A percentile compares a stretch with the other conserved stretches of the same genome.
phyloP scores from a whole-genome alignment of 257 asterid genomes.

The Petrea volubilis region DNA sequence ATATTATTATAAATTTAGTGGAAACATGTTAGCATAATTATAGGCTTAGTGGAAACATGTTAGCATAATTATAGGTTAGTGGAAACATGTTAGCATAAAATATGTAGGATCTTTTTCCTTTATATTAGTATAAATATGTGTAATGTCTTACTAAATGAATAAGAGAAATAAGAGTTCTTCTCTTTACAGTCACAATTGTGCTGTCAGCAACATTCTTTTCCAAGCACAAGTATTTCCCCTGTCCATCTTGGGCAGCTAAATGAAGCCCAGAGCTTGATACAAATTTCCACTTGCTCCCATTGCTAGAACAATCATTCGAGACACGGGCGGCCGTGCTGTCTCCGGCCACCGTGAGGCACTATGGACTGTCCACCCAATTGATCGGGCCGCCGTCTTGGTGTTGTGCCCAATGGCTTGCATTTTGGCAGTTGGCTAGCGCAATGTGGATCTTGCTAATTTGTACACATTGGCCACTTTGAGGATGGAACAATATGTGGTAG shows the following conservation, averaged over 20 bases:
- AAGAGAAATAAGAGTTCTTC: too few species aligned
- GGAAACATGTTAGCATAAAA: too few species aligned
- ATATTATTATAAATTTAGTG: too few species aligned
- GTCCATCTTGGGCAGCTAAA: conserved; percentile 37
- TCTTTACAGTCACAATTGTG: conserved; percentile 37
- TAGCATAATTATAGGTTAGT: too few species aligned
- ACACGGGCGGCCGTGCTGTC: conserved; percentile 35
- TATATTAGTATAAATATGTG: too few species aligned
- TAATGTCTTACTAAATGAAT: too few species aligned
- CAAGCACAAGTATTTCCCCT: conserved; percentile 54
- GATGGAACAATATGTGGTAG: conserved; percentile 49
- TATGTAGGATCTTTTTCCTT: too few species aligned
- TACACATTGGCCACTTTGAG: conserved; percentile 56
- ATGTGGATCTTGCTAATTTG: conserved; percentile 2
- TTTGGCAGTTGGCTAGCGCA: conserved; percentile 32
- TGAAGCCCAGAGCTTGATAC: conserved; percentile 53
- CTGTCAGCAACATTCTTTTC: conserved; percentile 34
- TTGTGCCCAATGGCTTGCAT: conserved; percentile 39
- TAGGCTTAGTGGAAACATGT: too few species aligned
- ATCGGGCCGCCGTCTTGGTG: conserved; percentile 38
- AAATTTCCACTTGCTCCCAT: conserved; percentile 41
- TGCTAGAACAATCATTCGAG: conserved; percentile 41
- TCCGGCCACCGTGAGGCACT: conserved; percentile 41
- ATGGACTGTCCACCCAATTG: conserved; percentile 27
- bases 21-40: too few species aligned